Conservation (phyloP, 1,284 basidiomycete species). For the Malassezia caprae region DNA sequence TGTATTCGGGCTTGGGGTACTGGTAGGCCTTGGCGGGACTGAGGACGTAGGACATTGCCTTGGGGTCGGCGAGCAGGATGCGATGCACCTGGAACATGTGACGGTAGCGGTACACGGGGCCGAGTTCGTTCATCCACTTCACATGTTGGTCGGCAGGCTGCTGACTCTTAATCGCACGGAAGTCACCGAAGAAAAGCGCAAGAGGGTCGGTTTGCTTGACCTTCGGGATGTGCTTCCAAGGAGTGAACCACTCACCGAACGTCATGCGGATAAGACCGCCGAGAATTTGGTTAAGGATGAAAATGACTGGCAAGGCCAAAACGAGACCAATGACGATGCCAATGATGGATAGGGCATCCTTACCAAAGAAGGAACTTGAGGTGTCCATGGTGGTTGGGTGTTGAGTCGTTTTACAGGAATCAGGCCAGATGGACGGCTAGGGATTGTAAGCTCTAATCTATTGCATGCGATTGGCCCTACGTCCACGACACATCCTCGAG, state of each 20-base stretch:
- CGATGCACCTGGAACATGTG: conserved; percentile 36
- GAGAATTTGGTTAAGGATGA: conserved; percentile 12
- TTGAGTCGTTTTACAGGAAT: neutral
- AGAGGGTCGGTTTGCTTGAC: conserved; percentile 15
- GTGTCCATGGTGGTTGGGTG: neutral
- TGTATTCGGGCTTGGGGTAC: conserved; percentile 37
- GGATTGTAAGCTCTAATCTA: neutral
- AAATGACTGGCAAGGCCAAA: conserved; percentile 8
- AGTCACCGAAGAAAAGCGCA: conserved; percentile 16
- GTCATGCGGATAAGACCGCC: conserved; percentile 16
- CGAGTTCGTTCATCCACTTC: conserved; percentile 19
- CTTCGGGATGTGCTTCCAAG: conserved; percentile 19
- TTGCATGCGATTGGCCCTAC: neutral
- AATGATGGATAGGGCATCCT: conserved; percentile 1
- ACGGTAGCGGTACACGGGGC: conserved; percentile 34
- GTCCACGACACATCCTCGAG: neutral
- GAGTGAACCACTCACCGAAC: conserved; percentile 16
- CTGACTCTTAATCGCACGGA: conserved; percentile 16
- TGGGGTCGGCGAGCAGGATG: conserved; percentile 32
- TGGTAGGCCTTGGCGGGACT: conserved; percentile 33
- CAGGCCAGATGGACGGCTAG: neutral
- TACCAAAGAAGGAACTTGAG: neutral
- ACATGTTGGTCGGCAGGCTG: conserved; percentile 15
- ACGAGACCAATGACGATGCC: neutral
- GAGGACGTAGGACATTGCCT: conserved; percentile 36